Evolutionary conservation across 768 basidiomycete genomes (phyloP).

Genomic region (Termitomyces titanicus): DNA sequence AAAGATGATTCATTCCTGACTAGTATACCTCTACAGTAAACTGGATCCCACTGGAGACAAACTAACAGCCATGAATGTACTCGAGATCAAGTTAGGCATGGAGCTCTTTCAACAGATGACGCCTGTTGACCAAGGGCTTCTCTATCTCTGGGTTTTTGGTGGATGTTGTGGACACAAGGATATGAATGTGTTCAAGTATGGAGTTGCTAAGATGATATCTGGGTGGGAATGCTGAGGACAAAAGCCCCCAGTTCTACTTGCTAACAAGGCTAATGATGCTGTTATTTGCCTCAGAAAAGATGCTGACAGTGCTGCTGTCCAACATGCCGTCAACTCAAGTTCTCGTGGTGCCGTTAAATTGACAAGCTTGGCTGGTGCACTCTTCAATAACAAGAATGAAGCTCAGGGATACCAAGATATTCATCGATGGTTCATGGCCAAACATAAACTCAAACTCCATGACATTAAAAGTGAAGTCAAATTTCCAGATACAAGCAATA

Average conservation of each 20-base stretch:
- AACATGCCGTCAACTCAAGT: conserved; percentile 1
- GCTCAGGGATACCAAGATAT: too few relatives aligned
- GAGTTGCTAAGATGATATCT: not conserved
- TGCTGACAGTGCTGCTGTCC: not conserved
- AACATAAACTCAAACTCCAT: not conserved
- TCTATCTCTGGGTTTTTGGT: too few relatives aligned
- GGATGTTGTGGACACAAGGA: too few relatives aligned
- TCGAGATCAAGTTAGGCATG: too few relatives aligned
- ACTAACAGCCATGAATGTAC: too few relatives aligned
- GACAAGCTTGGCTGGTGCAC: not conserved
- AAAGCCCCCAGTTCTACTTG: not conserved
- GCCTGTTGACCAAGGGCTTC: too few relatives aligned
- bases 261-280: too few relatives aligned
- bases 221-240: not conserved
- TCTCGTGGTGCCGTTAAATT: not conserved
- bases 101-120: too few relatives aligned
- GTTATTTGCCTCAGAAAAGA: not conserved
- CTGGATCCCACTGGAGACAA: too few relatives aligned
- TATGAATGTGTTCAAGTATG: too few relatives aligned
- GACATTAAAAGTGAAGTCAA: not conserved
- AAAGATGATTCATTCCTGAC: too few relatives aligned
- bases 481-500: not conserved
- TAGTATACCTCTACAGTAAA: too few relatives aligned
- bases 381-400: not conserved
- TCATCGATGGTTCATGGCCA: not conserved